Evolutionary conservation across 305 asterid species (phyloP).

Genomic region (Solanum hybrid): DNA sequence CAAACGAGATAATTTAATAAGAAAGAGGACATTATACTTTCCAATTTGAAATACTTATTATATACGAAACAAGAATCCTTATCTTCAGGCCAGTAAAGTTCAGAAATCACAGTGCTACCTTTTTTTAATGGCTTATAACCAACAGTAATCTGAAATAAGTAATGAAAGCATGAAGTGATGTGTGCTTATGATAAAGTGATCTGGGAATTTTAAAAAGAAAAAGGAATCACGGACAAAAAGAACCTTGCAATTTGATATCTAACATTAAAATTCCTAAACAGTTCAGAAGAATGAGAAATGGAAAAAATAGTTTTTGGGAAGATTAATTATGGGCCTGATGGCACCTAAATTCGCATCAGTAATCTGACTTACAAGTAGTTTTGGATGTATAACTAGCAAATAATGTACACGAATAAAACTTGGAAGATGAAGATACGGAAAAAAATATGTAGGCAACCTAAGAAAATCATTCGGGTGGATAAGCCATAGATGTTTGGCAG

Average conservation of each 20-base stretch:
- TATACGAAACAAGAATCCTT: neutral
- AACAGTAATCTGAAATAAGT: neutral
- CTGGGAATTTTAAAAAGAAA: neutral
- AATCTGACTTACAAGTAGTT: neutral
- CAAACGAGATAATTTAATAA: neutral
- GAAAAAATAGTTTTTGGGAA: neutral
- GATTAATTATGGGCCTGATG: neutral
- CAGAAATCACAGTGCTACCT: neutral
- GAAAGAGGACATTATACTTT: neutral
- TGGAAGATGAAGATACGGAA: neutral
- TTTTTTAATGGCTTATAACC: neutral
- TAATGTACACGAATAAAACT: neutral
- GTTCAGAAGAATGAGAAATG: neutral
- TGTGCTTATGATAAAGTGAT: neutral
- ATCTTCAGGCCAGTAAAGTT: neutral
- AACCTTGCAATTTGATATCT: neutral
- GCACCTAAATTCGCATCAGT: neutral
- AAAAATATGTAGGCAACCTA: neutral
- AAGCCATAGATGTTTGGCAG: neutral
- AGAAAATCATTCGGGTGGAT: neutral
- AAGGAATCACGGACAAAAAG: neutral
- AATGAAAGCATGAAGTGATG: neutral
- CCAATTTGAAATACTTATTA: neutral
- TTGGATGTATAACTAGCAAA: constrained; percentile 1
- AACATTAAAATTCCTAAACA: neutral